Percentiles rank a stretch among this genome's conserved stretches.
phyloP scores from a whole-genome alignment of 345 rosid genomes.

The Kernera saxatilis region DNA sequence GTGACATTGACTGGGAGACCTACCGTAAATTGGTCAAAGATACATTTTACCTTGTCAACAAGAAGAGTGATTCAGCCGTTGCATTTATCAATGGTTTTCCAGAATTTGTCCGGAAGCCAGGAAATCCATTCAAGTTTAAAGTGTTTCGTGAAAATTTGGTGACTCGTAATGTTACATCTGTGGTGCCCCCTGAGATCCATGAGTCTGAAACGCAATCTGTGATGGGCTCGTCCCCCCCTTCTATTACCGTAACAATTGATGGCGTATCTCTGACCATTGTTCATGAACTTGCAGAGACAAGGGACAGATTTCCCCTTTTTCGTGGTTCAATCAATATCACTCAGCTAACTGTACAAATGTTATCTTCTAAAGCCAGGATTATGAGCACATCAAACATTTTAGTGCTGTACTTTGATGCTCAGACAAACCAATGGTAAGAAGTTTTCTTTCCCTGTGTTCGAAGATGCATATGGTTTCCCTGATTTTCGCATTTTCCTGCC shows the following conservation, averaged over 20 bases:
- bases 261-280: conserved; percentile 58
- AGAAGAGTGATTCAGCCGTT: conserved; percentile 75
- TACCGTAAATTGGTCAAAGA: conserved; percentile 49
- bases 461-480: conserved; percentile 3
- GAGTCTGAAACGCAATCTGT: conserved; percentile 36
- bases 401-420: conserved; percentile 64
- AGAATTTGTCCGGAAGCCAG: conserved; percentile 83
- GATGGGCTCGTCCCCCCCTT: conserved; percentile 43
- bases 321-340: conserved; percentile 45
- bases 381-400: conserved; percentile 43
- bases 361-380: conserved; percentile 61
- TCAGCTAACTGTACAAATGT: conserved; percentile 51
- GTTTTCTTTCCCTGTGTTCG: conserved; percentile 1
- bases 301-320: conserved; percentile 68
- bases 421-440: conserved; percentile 65
- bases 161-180: conserved; percentile 27
- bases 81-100: conserved; percentile 74
- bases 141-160: conserved; percentile 41
- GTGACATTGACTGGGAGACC: conserved; percentile 62
- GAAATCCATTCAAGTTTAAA: conserved; percentile 89
- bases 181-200: conserved; percentile 27
- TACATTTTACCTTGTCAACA: conserved; percentile 71
- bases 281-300: conserved; percentile 64
- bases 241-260: conserved; percentile 47
- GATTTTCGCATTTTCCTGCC: conserved; percentile 11